These are phyloP conservation scores for Polygonum maritimum DNA, from an alignment of 148 eudicot species.

Conservation along the genomic window DNA sequence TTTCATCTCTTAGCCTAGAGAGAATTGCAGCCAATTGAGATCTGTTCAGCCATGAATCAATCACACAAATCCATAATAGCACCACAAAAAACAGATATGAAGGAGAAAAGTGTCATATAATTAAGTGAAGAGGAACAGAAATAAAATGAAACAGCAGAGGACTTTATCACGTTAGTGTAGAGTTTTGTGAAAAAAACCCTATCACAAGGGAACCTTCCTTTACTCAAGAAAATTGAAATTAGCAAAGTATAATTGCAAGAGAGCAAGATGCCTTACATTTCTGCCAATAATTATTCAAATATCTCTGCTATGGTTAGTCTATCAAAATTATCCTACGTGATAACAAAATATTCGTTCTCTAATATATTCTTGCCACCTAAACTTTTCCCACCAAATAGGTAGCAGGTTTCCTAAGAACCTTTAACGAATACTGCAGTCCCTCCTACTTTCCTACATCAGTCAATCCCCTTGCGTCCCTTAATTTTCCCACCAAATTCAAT, in stretches of 20 bases:
- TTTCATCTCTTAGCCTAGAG: too few relatives aligned
- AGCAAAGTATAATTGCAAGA: background rate
- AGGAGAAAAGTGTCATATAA: background rate
- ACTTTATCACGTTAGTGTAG: background rate
- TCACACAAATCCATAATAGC: background rate
- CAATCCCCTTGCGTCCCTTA: background rate
- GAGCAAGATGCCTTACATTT: background rate
- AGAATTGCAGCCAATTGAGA: background rate
- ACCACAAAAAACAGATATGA: background rate
- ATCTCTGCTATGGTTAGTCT: background rate
- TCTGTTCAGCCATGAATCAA: background rate
- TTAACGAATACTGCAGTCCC: background rate
- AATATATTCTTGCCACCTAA: background rate
- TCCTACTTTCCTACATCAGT: background rate
- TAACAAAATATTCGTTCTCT: background rate
- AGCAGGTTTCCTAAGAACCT: background rate
- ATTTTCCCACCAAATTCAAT: background rate
- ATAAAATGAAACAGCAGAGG: background rate
- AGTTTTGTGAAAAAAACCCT: background rate
- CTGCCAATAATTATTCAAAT: background rate
- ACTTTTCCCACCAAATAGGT: too few relatives aligned
- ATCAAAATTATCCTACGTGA: background rate
- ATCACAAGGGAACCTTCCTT: background rate
- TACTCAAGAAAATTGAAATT: background rate
- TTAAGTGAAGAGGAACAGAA: background rate